Evolutionary conservation across 345 rosid species (phyloP), one percentile per base, ranked within the genome.

Genomic region (Fremontodendron californicum): DNA sequence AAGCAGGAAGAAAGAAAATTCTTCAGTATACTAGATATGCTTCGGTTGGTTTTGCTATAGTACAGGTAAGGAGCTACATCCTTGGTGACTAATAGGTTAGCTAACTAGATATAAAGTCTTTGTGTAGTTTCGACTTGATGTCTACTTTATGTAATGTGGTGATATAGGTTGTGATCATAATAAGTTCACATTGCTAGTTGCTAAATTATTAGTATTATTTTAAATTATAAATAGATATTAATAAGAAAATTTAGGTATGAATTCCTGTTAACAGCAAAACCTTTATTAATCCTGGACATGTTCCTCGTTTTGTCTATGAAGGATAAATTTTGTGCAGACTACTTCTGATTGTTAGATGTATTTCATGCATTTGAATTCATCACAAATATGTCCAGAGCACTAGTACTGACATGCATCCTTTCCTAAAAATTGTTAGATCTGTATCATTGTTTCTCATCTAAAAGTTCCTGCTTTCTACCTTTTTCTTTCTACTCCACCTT

Each of bases 1-100:
- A 96, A 89, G 97, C 98, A 0, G 99, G 99, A 68, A 92, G 99
- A 63, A 96, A 96, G 86, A 96, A 93, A 83, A 79, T 96, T 80
- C 94, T 93, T 66, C 93, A 96, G 88, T 93, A 96, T 74, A 93
- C 96, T 75, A 87, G 88, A 54, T 93, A 96, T 71, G 98, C 97
- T 82, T 96, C 99, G 4, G 98, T 96, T 29, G 99, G 94, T 55
- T 96, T 96, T 52, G 97, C 98, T 16, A 76, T 93, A 75, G 98
- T 93, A 51, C 97, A 92, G 90, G 94, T 87, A 77, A 77, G 74
- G 35, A 74, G 39, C 71, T 75, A 16, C 13, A 62, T 23, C 37
- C 21, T 45, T 2, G 45, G 25, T 37, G 37, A 61, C 61, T 35
- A 58, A n/a, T 16, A 18, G 49, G 39, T 70, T 70, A 25, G 40